Evolutionary conservation across 805 yeast species (phyloP).

Genomic region (Tetrapisispora fleetii): DNA sequence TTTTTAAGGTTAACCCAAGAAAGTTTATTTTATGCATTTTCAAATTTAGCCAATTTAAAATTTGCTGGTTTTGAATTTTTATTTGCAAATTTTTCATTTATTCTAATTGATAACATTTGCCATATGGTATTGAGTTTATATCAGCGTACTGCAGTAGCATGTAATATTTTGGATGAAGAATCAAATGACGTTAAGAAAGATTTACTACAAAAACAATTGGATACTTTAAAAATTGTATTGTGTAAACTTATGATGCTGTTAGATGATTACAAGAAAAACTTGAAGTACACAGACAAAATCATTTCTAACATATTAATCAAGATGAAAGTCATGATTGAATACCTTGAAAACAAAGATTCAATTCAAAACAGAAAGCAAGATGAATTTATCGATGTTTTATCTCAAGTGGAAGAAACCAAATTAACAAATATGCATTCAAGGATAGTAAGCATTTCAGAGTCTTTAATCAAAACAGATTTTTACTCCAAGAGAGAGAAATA

Average conservation of each 20-base stretch:
- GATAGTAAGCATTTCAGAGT: constrained; percentile 18
- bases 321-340: constrained; percentile 13
- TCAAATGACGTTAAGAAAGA: background rate
- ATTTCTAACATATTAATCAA: constrained; percentile 11
- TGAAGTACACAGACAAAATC: constrained; percentile 15
- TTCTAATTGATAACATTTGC: constrained; percentile 14
- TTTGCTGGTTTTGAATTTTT: constrained; percentile 26
- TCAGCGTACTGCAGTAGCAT: constrained; percentile 9
- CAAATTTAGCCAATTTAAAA: constrained; percentile 23
- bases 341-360: constrained; percentile 8
- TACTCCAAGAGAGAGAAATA: constrained; percentile 17
- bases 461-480: constrained; percentile 24
- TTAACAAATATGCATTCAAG: constrained; percentile 7
- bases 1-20: constrained; percentile 21
- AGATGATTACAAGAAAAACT: constrained; percentile 24
- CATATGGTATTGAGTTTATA: constrained; percentile 20
- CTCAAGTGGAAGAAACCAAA: constrained; percentile 11
- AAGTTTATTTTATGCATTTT: constrained; percentile 24
- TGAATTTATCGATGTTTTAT: constrained; percentile 12
- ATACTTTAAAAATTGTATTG: constrained; percentile 11
- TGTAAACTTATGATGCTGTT: constrained; percentile 22
- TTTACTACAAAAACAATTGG: constrained; percentile 9
- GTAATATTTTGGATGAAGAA: background rate
- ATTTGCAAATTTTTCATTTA: constrained; percentile 22
- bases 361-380: background rate